phyloP scores from a whole-genome alignment of 2,329 filamentous ascomycete genomes.

The Aspergillus glaucus region DNA sequence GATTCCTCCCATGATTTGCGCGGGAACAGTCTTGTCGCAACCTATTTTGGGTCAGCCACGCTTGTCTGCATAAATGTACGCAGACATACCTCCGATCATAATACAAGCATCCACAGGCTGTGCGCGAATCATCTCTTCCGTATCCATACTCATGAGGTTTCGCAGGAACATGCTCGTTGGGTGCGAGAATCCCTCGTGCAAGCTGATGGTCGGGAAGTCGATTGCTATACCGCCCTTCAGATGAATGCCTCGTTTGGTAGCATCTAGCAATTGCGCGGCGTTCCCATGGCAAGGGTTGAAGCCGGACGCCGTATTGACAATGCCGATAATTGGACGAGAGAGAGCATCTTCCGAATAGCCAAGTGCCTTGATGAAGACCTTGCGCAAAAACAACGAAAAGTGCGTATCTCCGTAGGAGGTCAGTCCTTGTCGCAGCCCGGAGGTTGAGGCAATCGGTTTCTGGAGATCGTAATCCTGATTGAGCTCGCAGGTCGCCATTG shows the following conservation, averaged over 20 bases:
- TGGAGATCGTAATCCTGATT: conserved; percentile 53
- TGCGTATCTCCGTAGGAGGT: conserved; percentile 67
- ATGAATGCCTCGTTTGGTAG: conserved; percentile 62
- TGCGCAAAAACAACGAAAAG: conserved; percentile 68
- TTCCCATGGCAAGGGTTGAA: conserved; percentile 73
- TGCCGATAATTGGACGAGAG: conserved; percentile 64
- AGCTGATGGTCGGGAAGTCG: conserved; percentile 67
- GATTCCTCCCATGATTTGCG: conserved; percentile 69
- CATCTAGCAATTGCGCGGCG: conserved; percentile 64
- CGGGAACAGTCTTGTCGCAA: conserved; percentile 68
- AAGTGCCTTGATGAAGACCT: conserved; percentile 71
- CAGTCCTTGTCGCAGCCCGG: conserved; percentile 58
- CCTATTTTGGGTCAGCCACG: conserved; percentile 37
- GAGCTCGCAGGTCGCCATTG: background rate
- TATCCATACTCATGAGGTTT: conserved; percentile 74
- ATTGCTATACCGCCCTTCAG: conserved; percentile 61
- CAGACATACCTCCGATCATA: conserved; percentile 55
- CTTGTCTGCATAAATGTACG: no score
- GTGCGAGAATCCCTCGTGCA: conserved; percentile 62
- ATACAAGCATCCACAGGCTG: conserved; percentile 65
- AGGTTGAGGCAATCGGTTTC: conserved; percentile 44
- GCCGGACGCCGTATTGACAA: conserved; percentile 65
- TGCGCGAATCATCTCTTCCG: conserved; percentile 68
- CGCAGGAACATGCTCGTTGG: conserved; percentile 70
- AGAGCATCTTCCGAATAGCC: conserved; percentile 68